These are phyloP conservation scores for Lantana camara DNA, from an alignment of 257 asterid species.

Conservation along the genomic window DNA sequence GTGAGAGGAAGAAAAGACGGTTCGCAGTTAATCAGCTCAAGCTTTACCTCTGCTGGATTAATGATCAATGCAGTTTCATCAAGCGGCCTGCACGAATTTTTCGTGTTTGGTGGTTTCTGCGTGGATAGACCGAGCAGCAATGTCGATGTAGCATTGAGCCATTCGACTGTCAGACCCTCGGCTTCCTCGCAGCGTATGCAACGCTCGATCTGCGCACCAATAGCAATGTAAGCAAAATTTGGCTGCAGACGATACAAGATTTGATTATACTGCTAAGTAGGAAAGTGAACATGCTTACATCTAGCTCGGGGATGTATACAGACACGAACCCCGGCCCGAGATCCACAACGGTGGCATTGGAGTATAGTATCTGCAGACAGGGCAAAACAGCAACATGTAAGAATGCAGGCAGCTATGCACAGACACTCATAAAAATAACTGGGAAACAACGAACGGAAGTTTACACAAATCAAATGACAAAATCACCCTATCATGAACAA, in stretches of 20 bases:
- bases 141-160: conserved; percentile 87
- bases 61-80: conserved; percentile 66
- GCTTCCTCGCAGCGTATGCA: conserved; percentile 83
- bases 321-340: conserved; percentile 95
- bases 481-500: too few relatives aligned
- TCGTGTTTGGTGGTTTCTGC: conserved; percentile 44
- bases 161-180: conserved; percentile 69
- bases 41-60: conserved; percentile 45
- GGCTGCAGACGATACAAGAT: too few relatives aligned
- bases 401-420: too few relatives aligned
- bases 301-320: conserved; percentile 78
- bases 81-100: conserved; percentile 44
- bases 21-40: conserved; percentile 33
- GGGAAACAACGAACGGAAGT: too few relatives aligned
- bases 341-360: conserved; percentile 77
- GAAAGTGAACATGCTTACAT: conserved; percentile 50
- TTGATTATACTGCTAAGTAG: too few relatives aligned
- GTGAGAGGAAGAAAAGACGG: conserved; percentile 84
- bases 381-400: neutral
- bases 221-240: too few relatives aligned
- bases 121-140: conserved; percentile 56
- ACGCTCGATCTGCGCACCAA: conserved; percentile 54
- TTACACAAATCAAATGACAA: too few relatives aligned
- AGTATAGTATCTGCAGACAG: conserved; percentile 50
- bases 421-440: too few relatives aligned